Conservation (phyloP, 2,329 filamentous ascomycete species). For the Colletotrichum orchidophilum region DNA sequence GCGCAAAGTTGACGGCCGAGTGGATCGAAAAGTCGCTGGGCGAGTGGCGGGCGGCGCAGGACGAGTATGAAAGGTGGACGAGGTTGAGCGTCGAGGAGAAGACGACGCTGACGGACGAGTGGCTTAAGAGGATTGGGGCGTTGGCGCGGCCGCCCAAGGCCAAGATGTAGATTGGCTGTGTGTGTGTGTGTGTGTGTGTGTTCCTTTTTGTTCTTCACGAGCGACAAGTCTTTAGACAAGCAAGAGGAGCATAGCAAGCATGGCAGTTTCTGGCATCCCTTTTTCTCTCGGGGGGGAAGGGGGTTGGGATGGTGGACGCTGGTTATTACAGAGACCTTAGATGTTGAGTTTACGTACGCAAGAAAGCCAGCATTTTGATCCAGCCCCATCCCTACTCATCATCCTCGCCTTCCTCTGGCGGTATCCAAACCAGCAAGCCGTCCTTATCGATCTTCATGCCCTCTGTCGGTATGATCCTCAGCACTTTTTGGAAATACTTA, state of each 20-base stretch:
- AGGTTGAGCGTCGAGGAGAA: conserved; percentile 61
- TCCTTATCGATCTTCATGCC: conserved; percentile 74
- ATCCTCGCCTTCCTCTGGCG: conserved; percentile 48
- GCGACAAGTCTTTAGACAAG: neutral
- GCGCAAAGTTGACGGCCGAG: conserved; percentile 66
- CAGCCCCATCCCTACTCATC: conserved; percentile 35
- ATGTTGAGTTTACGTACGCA: conserved; percentile 28
- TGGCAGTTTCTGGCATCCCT: neutral
- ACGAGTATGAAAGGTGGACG: conserved; percentile 65
- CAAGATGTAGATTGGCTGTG: conserved; percentile 24
- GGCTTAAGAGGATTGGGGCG: conserved; percentile 60
- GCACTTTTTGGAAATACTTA: conserved; percentile 90
- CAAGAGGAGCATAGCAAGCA: neutral
- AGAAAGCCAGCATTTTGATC: neutral
- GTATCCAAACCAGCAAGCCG: conserved; percentile 71
- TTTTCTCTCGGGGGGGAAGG: neutral
- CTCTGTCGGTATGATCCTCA: conserved; percentile 82
- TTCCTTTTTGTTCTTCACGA: neutral
- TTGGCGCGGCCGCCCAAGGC: conserved; percentile 35
- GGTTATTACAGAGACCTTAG: conserved; percentile 1
- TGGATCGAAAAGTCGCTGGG: conserved; percentile 68
- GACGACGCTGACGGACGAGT: conserved; percentile 64
- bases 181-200: no score
- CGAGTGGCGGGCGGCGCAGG: conserved; percentile 66
- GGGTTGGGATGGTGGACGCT: neutral